phyloP scores from a whole-genome alignment of 768 basidiomycete genomes.

The Cystofilobasidium ferigula region DNA sequence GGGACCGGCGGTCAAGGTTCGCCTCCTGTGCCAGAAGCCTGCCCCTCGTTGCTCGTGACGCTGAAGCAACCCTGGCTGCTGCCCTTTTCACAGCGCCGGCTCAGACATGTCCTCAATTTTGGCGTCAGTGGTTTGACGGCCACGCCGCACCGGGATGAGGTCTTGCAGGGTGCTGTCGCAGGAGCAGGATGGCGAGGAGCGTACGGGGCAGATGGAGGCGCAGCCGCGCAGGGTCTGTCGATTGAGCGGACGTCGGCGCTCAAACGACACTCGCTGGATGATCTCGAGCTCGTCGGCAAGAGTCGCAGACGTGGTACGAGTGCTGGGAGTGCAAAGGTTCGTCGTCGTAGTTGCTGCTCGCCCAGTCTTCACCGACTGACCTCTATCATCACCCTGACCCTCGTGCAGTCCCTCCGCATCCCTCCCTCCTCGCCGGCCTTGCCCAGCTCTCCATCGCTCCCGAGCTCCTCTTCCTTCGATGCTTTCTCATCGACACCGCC shows the following conservation, averaged over 20 bases:
- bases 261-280: constrained; percentile 8
- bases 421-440: neutral
- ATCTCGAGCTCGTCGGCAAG: constrained; percentile 14
- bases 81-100: constrained; percentile 1
- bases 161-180: constrained; percentile 7
- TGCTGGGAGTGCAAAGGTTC: neutral
- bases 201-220: neutral
- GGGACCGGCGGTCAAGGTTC: too few relatives aligned
- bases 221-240: neutral
- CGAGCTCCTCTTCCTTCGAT: neutral
- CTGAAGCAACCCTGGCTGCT: too few relatives aligned
- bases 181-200: neutral
- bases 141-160: constrained; percentile 24
- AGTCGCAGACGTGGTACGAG: neutral
- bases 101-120: constrained; percentile 18
- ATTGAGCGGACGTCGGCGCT: neutral
- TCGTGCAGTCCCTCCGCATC: neutral
- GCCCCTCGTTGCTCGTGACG: too few relatives aligned
- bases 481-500: neutral
- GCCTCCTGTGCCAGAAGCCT: too few relatives aligned
- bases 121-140: constrained; percentile 17
- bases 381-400: neutral
- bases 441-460: neutral
- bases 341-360: neutral
- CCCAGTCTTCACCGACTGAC: neutral